Base-by-base conservation (phyloP, 306 rosid species). In the Vicia sativa region DNA sequence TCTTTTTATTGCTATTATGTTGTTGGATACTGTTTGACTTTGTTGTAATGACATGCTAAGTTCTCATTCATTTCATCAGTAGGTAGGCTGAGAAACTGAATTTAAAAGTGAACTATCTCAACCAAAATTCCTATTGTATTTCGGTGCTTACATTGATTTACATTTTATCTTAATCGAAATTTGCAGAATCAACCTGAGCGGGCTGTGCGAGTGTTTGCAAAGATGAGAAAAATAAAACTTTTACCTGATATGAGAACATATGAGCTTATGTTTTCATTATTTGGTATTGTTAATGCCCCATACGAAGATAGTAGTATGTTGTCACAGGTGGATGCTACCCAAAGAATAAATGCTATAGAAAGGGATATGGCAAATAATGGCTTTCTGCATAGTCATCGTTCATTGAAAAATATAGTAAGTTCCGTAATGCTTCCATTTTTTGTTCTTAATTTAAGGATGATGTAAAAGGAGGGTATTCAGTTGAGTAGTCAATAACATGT, bases 121-220 rank as follows among this genome's bases (percentile, higher is more conserved):
- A 13, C 35, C 69, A 49, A 53, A 38, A 62, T 62, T 23, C 23
- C 13, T 67, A 29, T 72, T 26, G 23, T 39, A 67, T 67, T 55
- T 56, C 50, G 42, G 66, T 55, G 13, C 7, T 34, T 67, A 25
- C 26, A 61, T 13, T 9, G 48, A 49, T 16, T 81, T 76, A 49
- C 65, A 8, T 71, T 70, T 53, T 60, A 41, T 74, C 56, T 16
- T 16, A 45, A 31, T 75, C 60, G 66, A 70, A 77, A 72, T 73
- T 60, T 78, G 80, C 85, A 89, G 95, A 87, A 87, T 78, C 84
- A 80, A 76, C 96, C 92, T 57, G 98, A 92, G 74, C 86, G 82
- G 9, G 96, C 91, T 2, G 61, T 92, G 63, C 80, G 55, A 79
- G 83, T 84, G 72, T 78, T 92, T 7, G 87, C 86, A 72, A 89